Conservation (phyloP, 2,329 filamentous ascomycete species). For the Microcera coccophila region DNA sequence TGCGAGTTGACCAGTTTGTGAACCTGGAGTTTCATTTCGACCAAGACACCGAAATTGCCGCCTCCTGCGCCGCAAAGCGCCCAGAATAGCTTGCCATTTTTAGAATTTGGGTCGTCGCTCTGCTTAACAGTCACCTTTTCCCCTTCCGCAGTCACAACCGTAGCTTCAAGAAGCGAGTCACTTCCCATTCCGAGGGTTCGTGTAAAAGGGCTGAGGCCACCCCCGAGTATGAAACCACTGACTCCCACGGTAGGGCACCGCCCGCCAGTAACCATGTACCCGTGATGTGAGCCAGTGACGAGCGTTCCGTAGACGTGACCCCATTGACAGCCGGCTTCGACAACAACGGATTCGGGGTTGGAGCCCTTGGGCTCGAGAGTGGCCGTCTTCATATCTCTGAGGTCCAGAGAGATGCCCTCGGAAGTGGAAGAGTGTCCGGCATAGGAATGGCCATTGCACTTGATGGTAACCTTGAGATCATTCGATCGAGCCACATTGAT, state of each 20-base stretch:
- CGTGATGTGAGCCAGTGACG: slow-evolving; percentile 19
- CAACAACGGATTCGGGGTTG: slow-evolving; percentile 18
- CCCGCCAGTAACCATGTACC: slow-evolving; percentile 29
- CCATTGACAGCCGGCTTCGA: slow-evolving; percentile 30
- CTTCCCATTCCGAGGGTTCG: slow-evolving; percentile 11
- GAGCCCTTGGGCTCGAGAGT: slow-evolving; percentile 15
- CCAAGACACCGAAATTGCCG: slow-evolving; percentile 39
- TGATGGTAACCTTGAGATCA: slow-evolving; percentile 23
- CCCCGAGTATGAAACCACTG: slow-evolving; percentile 37
- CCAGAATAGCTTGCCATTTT: slow-evolving; percentile 33
- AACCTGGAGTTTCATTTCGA: slow-evolving; percentile 27
- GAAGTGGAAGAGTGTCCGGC: slow-evolving; percentile 28
- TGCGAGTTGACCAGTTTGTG: slow-evolving; percentile 5
- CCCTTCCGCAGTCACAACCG: slow-evolving; percentile 1
- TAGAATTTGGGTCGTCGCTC: slow-evolving; percentile 7
- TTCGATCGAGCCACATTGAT: slow-evolving; percentile 4
- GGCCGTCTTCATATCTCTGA: slow-evolving; percentile 28
- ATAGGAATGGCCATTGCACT: slow-evolving; percentile 31
- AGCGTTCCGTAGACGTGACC: slow-evolving; percentile 31
- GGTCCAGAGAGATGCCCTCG: slow-evolving; percentile 29
- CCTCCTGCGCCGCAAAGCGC: slow-evolving; percentile 39
- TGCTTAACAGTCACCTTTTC: slow-evolving; percentile 4
- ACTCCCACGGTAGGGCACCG: slow-evolving; percentile 36
- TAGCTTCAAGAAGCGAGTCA: neutral
- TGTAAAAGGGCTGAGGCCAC: slow-evolving; percentile 34